Conservation (phyloP, 73 alveolate genomes). For the Tetrahymena borealis region DNA sequence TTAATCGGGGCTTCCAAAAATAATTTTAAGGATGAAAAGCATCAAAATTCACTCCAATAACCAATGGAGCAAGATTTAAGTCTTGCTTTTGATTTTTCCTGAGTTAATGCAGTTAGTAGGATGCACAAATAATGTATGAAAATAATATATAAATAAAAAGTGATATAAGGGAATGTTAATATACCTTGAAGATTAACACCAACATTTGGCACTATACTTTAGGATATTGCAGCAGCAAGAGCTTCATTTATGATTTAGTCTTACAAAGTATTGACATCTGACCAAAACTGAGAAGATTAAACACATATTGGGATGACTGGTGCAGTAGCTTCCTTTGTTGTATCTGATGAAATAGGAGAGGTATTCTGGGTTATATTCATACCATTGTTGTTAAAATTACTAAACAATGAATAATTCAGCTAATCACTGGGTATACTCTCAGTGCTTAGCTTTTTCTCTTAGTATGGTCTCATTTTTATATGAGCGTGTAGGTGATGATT, state of each 20-base stretch:
- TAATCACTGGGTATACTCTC: not conserved
- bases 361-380: not conserved
- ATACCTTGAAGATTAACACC: not conserved
- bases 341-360: not conserved
- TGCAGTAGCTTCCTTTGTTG: not conserved
- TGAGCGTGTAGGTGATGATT: not conserved
- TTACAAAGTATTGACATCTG: not conserved
- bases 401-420: not conserved
- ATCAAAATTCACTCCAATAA: too few species aligned
- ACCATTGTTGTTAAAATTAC: not conserved
- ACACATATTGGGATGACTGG: not conserved
- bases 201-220: not conserved
- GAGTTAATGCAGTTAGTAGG: too few species aligned
- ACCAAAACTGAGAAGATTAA: not conserved
- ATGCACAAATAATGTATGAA: not conserved
- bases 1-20: too few species aligned
- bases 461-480: not conserved
- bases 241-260: not conserved
- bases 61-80: too few species aligned
- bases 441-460: not conserved
- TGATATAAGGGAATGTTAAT: not conserved
- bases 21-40: too few species aligned
- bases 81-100: too few species aligned
- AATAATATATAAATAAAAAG: not conserved
- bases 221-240: not conserved